Evolutionary conservation across 306 rosid species (phyloP).

Genomic region (Quercus rubra): DNA sequence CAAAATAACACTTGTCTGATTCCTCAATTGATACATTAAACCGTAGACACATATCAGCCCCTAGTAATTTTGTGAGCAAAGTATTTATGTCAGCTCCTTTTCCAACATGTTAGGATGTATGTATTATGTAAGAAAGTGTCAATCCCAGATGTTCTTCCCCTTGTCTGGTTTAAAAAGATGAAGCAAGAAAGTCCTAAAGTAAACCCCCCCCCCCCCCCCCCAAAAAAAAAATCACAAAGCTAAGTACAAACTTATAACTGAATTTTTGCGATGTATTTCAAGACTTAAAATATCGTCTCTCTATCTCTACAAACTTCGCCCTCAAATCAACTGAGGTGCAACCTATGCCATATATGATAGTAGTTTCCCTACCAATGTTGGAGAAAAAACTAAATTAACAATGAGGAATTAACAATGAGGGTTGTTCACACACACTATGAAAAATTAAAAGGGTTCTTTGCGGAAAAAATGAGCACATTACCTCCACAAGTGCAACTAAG

Average conservation of each 20-base stretch:
- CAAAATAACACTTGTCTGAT: background rate
- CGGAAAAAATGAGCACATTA: slow-evolving; percentile 14
- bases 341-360: background rate
- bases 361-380: background rate
- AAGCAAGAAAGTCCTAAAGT: background rate
- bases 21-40: background rate
- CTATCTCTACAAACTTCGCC: background rate
- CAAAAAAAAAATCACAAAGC: background rate
- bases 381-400: background rate
- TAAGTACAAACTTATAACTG: background rate
- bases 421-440: slow-evolving; percentile 1
- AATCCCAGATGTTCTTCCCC: background rate
- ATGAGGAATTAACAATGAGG: background rate
- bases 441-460: background rate
- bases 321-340: background rate
- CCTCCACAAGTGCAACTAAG: slow-evolving; percentile 85
- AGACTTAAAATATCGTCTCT: background rate
- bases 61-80: background rate
- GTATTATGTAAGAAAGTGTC: background rate
- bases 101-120: background rate
- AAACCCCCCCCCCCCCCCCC: no score
- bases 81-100: background rate
- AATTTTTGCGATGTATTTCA: background rate
- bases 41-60: background rate
- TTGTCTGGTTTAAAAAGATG: background rate